Base-by-base conservation (phyloP, 2,329 filamentous ascomycete genomes). In the Aspergillus novofumigatus region DNA sequence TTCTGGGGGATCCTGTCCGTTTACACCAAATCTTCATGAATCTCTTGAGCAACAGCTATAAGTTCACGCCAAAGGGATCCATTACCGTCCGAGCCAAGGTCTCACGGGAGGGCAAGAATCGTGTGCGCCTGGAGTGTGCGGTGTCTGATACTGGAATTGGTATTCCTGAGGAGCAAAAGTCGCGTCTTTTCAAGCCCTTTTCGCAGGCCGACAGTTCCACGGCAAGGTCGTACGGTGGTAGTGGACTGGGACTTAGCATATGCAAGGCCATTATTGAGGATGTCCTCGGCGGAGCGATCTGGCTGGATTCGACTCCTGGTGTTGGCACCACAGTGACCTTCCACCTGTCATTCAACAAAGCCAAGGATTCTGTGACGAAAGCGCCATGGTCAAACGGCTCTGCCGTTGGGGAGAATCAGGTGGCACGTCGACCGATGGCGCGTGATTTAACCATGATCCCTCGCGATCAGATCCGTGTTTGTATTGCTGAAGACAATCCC, bases 191-290 rank as follows among this genome's bases (percentile, higher is more conserved):
- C 81, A 85, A 91, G 65, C 92, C 92, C 0, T 97, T 97, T 69
- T 93, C 90, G 55, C 92, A 97, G 74, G 92, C 93, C 1, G 92
- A 97, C 74, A 89, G 88, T 50, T 94, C 90, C 65, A 96, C 92
- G 2, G 91, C 92, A 54, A 83, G 92, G 53, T 94, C 92, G 69
- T 97, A 96, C 65, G 92, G 92, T 44, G 92, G 92, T 47, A 96
- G 91, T 64, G 92, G 92, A 25, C 85, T 97, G 2, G 92, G 92
- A 1, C 81, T 97, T 47, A 95, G 90, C 68, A 97, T 97, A 62
- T 96, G 92, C 82, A 96, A 96, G 75, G 92, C 90, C 0, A 86
- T 97, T 47, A 92, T 97, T 60, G 90, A 96, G 75, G 91, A 90
- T 21, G 92, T 96, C 75, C 92, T 97, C 84, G 86, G 90, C 59